Base-by-base conservation (phyloP, 2,329 filamentous ascomycete species). In the Colletotrichum paranaense region DNA sequence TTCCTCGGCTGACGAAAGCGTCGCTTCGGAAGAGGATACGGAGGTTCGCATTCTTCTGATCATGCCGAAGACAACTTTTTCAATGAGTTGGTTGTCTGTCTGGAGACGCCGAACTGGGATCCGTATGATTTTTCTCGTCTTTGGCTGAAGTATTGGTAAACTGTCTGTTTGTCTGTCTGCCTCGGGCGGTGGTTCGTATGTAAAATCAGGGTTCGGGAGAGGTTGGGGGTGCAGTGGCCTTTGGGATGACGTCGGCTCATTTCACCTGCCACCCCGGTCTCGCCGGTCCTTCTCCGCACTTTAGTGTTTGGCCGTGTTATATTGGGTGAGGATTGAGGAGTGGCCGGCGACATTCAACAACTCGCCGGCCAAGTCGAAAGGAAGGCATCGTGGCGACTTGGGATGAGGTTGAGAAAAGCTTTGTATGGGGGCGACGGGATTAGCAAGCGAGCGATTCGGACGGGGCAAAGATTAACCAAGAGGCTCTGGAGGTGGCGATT, bases 401-500 rank as follows among this genome's bases (percentile, higher is more conserved):
- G 22, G 8, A 22, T 26, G 71, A 65, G 35, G 71, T 73, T 30
- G n/a, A 73, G 62, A 71, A 38, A 73, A 73, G 71, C 56, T 73
- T 71, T 69, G 32, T 26, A 22, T 7, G 42, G 42, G 42, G 42
- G 42, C 42, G 42, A 30, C n/a, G 32, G 55, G 56, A 56, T 59
- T 70, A 49, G 60, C 71, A 62, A 62, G 71, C 71, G 14, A 67
- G 32, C 60, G 55, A 49, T 70, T 73, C 49, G 60, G 60, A 57
- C 67, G 60, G 65, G 67, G 70, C 24, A 69, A 73, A 53, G 60
- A 70, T 70, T 70, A 46, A 58, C 71, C 42, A 46, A 57, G 60
- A 66, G 60, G 60, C 67, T 65, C 67, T 57, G n/a, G n/a, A 70
- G 63, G 70, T 73, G 70, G 70, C 70, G 59, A 69, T 28, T 62